Evolutionary conservation across 2,329 filamentous ascomycete species (phyloP).

Genomic region (Trichoderma oligosporum): DNA sequence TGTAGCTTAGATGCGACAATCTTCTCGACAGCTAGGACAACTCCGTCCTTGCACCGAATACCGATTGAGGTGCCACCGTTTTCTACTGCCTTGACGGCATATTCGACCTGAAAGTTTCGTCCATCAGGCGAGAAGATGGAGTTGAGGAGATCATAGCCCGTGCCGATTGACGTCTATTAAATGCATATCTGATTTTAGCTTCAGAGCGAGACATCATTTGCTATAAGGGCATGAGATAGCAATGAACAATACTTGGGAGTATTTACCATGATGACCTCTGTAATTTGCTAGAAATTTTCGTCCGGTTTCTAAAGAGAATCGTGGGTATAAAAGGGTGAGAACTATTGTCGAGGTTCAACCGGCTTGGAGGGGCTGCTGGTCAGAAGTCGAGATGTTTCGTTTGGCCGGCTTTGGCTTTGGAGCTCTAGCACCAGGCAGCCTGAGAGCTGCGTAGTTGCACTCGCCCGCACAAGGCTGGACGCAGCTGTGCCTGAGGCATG

Average conservation of each 20-base stretch:
- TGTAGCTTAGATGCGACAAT: constrained; percentile 91
- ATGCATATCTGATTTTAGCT: constrained; percentile 16
- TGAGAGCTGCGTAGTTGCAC: constrained; percentile 40
- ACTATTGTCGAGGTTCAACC: constrained; percentile 9
- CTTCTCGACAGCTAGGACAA: constrained; percentile 95
- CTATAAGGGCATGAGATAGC: not conserved
- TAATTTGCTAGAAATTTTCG: not conserved
- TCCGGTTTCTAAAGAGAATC: not conserved
- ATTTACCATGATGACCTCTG: constrained; percentile 18
- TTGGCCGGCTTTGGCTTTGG: constrained; percentile 27
- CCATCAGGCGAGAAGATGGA: constrained; percentile 99
- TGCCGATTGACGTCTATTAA: constrained; percentile 97
- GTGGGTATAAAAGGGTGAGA: not conserved
- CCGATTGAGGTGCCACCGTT: constrained; percentile 95
- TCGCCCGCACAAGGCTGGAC: constrained; percentile 28
- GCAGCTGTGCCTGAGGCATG: constrained; percentile 31
- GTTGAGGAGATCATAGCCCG: constrained; percentile 98
- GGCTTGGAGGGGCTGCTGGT: constrained; percentile 16
- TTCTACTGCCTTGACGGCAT: constrained; percentile 97
- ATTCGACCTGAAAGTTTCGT: constrained; percentile 98
- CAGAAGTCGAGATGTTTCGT: constrained; percentile 16
- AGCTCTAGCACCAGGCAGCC: constrained; percentile 42
- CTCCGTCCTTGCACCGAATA: constrained; percentile 94
- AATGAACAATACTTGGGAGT: not conserved
- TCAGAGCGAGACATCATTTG: not conserved